These are phyloP conservation scores for Fonsecaea monophora DNA, from an alignment of 2,329 filamentous ascomycete genomes.

Conservation along the genomic window DNA sequence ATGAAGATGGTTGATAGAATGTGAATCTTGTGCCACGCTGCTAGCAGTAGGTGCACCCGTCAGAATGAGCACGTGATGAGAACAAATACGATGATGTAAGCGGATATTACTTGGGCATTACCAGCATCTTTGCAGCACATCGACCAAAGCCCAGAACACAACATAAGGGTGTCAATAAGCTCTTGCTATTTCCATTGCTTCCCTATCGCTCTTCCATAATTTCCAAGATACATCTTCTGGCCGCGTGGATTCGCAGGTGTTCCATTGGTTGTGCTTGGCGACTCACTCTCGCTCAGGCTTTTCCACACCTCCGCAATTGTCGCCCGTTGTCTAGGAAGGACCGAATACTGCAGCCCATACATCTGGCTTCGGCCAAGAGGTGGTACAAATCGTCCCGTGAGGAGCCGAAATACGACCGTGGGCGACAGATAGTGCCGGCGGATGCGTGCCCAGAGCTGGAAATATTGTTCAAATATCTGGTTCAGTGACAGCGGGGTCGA, in stretches of 20 bases:
- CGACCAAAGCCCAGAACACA: not conserved
- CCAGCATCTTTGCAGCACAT: not conserved
- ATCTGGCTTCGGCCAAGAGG: slow-evolving; percentile 93
- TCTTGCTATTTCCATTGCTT: slow-evolving; percentile 26
- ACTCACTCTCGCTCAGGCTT: slow-evolving; percentile 62
- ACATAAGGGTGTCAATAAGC: not conserved
- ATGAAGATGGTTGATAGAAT: not conserved
- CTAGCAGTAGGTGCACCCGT: not conserved
- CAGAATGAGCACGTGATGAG: not conserved
- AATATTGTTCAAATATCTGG: slow-evolving; percentile 98
- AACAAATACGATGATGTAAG: slow-evolving; percentile 8
- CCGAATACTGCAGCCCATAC: slow-evolving; percentile 96
- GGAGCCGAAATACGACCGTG: slow-evolving; percentile 82
- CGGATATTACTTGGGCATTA: not conserved
- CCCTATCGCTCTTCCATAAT: slow-evolving; percentile 46
- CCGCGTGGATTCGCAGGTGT: slow-evolving; percentile 66
- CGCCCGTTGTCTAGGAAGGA: slow-evolving; percentile 83
- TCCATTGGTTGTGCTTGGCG: not conserved
- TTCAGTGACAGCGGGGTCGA: slow-evolving; percentile 87
- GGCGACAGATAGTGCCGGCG: slow-evolving; percentile 94
- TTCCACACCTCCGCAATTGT: slow-evolving; percentile 87
- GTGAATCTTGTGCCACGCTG: not conserved
- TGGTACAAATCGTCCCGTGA: slow-evolving; percentile 90
- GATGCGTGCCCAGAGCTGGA: slow-evolving; percentile 88
- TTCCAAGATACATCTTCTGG: slow-evolving; percentile 95